Evolutionary conservation across 805 yeast genomes (phyloP), one percentile per base, ranked within the genome.

Genomic region (Debaryomyces tyrocola): DNA sequence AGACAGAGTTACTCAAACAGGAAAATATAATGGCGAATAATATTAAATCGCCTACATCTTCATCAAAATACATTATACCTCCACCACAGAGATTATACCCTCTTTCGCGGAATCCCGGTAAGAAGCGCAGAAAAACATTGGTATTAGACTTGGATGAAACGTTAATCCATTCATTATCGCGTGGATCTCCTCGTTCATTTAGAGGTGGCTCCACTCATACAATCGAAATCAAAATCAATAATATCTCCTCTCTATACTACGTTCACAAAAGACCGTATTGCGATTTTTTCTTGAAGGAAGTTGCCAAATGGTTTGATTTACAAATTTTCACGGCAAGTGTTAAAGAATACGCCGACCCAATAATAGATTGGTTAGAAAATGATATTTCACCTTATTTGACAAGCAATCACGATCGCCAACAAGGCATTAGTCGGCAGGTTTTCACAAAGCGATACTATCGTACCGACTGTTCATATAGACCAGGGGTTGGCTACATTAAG

Each of bases 321-420:
- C 91, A 90, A 28, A 82, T 95, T 8, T 94, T 94, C 73, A 94
- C 99, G 0, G 99, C 99, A 2, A 86, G 96, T 34, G 91, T 94
- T 50, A 82, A 84, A 63, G 96, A 90, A 61, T 94, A 94, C 59
- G 98, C 99, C 0, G 99, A 94, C 59, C 98, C 99, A 0, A 95
- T 94, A 42, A 88, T 94, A 43, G 92, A 92, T 66, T 88, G 91
- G 83, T 73, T 92, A 17, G 98, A 92, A 63, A 75, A 78, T 56
- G 88, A 85, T 45, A 56, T 67, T 24, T 54, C 66, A 14, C 12
- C 42, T 2, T 14, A 52, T 51, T 31, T 29, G 58, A 52, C 38
- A 37, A 49, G 31, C 33, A 41, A 21, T 50, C 53, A 33, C 17
- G 40, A 44, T 21, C 42, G 20, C 17, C 40, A 31, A 18, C 29